These are phyloP conservation scores for Aschersonia sp. DNA, from an alignment of 2,329 filamentous ascomycete species.

Conservation along the genomic window DNA sequence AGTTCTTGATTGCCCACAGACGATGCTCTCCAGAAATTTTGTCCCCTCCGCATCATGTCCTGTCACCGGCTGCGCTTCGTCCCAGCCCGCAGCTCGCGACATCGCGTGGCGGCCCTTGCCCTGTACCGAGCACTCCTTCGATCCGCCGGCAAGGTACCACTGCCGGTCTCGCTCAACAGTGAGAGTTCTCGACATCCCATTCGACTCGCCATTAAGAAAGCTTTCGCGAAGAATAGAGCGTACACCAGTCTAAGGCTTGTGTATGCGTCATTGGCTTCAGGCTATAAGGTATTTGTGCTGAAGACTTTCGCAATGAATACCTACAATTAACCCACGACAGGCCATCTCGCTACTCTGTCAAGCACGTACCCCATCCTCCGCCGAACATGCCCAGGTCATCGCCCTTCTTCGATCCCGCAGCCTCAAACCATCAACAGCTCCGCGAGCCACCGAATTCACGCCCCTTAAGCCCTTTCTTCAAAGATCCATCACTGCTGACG, in stretches of 20 bases:
- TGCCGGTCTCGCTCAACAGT: slow-evolving; percentile 28
- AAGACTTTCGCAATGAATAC: background rate
- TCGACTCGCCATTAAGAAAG: slow-evolving; percentile 40
- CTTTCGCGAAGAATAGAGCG: slow-evolving; percentile 45
- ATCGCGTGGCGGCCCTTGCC: slow-evolving; percentile 46
- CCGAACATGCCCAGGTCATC: slow-evolving; percentile 26
- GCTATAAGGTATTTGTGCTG: slow-evolving; percentile 43
- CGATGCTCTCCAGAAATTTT: background rate
- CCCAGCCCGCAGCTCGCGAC: slow-evolving; percentile 35
- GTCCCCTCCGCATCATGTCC: background rate
- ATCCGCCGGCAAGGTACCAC: slow-evolving; percentile 35
- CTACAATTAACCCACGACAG: slow-evolving; percentile 2
- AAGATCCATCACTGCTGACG: slow-evolving; percentile 15
- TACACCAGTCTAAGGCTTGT: slow-evolving; percentile 46
- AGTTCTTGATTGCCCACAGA: too few relatives aligned
- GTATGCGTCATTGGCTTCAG: slow-evolving; percentile 46
- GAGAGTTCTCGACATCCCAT: slow-evolving; percentile 7
- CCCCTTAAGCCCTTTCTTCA: slow-evolving; percentile 16
- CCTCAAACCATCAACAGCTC: slow-evolving; percentile 6
- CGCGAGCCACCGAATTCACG: slow-evolving; percentile 1
- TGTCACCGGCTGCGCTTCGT: slow-evolving; percentile 20
- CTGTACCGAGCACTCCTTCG: slow-evolving; percentile 58
- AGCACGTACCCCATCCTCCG: slow-evolving; percentile 20
- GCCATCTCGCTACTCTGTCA: slow-evolving; percentile 26
- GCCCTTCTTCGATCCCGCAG: slow-evolving; percentile 20